Percentiles rank a stretch among this genome's conserved stretches.
Conservation (phyloP, 352 stramenopile species). For the Phytophthora ramorum region DNA sequence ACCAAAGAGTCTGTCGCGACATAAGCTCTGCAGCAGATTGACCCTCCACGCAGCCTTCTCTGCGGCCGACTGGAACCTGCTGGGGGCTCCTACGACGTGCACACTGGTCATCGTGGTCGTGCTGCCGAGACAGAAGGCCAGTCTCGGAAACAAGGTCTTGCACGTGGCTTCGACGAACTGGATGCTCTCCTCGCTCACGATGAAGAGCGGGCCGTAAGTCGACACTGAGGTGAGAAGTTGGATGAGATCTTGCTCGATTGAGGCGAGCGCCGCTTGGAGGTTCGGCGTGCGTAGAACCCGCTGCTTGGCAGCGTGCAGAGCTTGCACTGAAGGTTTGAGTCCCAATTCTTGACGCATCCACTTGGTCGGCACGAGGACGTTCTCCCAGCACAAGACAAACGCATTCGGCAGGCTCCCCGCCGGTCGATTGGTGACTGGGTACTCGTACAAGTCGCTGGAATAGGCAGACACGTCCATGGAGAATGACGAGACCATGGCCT, state of each 20-base stretch:
- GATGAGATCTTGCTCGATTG: slow-evolving; percentile 63
- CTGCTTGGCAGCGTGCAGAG: slow-evolving; percentile 59
- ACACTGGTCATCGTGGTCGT: slow-evolving; percentile 60
- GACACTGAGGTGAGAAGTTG: slow-evolving; percentile 61
- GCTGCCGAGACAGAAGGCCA: slow-evolving; percentile 66
- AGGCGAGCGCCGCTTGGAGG: slow-evolving; percentile 56
- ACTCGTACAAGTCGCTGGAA: slow-evolving; percentile 65
- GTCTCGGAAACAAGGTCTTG: slow-evolving; percentile 66
- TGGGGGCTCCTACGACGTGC: slow-evolving; percentile 63
- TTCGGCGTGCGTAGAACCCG: slow-evolving; percentile 51
- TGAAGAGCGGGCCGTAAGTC: slow-evolving; percentile 60
- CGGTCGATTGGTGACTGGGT: slow-evolving; percentile 40
- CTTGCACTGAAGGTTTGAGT: slow-evolving; percentile 44
- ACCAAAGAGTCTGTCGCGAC: slow-evolving; percentile 63
- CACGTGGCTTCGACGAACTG: slow-evolving; percentile 69
- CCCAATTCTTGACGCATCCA: slow-evolving; percentile 68
- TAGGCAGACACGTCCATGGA: slow-evolving; percentile 67
- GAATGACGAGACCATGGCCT: slow-evolving; percentile 65
- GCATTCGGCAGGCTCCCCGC: slow-evolving; percentile 49
- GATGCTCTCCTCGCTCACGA: slow-evolving; percentile 69
- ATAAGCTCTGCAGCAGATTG: slow-evolving; percentile 61
- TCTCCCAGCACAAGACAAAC: slow-evolving; percentile 75
- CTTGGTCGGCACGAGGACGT: slow-evolving; percentile 65
- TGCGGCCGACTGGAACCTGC: slow-evolving; percentile 53
- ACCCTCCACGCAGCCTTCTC: slow-evolving; percentile 67